Evolutionary conservation across 129 eudicot species (phyloP), one percentile per base, ranked within the genome.

Genomic region (Centella asiatica): DNA sequence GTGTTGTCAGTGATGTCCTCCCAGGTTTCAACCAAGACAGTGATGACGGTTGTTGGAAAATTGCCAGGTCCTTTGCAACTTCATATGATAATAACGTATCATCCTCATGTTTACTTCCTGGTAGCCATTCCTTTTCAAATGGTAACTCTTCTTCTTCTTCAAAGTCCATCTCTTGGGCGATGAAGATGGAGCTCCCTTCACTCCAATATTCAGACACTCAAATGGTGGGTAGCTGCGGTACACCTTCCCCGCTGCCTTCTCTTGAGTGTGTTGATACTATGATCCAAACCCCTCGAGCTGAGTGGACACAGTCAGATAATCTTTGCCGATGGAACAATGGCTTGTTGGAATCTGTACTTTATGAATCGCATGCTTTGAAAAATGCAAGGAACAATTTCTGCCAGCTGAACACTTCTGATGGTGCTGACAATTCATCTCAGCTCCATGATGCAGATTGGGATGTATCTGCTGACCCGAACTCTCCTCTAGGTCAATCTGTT

Each of bases 161-260:
- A n/a, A 56, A 72, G 62, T 75, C 73, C 77, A 32, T 44, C 37
- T 13, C 72, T 26, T 67, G 67, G 72, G 72, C 73, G 46, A 63
- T 70, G 81, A 75, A 79, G 85, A 33, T 47, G 49, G 78, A 79
- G 85, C 85, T 79, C 85, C 85, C 85, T 79, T 79, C 84, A 75
- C 74, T 79, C 85, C 85, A 79, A 75, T 68, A 62, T 57, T 44
- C 78, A 56, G 65, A 68, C 28, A 33, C 74, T 53, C 64, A 66
- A 32, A 63, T 74, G 58, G 74, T 74, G 61, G n/a, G 51, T 20
- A 57, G 61, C 57, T 66, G 80, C 74, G 72, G 62, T 10, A 13
- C 73, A 26, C 59, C 73, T 32, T 62, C 69, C 12, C 68, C 61
- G 31, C 68, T 56, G 40, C 69, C 72, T 62, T 67, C 62, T 44